A percentile compares a stretch with the other conserved stretches of the same genome.
Evolutionary conservation across 129 eudicot genomes (phyloP).

Genomic region (Calendula officinalis): DNA sequence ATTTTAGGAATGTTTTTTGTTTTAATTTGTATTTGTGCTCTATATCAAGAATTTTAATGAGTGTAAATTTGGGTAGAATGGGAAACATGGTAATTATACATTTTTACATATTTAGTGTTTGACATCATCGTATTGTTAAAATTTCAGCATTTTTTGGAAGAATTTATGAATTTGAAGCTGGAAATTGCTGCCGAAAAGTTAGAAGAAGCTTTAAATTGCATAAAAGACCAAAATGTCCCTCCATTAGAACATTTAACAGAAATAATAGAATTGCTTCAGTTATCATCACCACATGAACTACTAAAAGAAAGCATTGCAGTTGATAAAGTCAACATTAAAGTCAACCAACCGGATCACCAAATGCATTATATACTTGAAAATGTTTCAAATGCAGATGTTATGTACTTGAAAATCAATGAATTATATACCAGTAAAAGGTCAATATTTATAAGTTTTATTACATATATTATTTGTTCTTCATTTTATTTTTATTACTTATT

Average conservation of each 20-base stretch:
- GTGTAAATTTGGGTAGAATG: too few species aligned
- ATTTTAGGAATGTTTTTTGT: too few species aligned
- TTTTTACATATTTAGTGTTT: too few species aligned
- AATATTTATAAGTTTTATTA: neutral
- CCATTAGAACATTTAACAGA: slow-evolving; percentile 32
- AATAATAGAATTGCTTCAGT: slow-evolving; percentile 42
- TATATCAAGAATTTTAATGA: too few species aligned
- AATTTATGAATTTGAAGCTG: slow-evolving; percentile 43
- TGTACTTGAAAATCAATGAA: slow-evolving; percentile 69
- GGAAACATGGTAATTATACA: too few species aligned
- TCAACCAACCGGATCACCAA: slow-evolving; percentile 34
- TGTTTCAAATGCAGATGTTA: slow-evolving; percentile 88
- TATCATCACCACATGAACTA: slow-evolving; percentile 53
- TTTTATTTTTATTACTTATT: neutral
- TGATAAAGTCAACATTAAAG: slow-evolving; percentile 52
- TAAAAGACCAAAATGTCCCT: slow-evolving; percentile 42
- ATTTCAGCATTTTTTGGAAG: slow-evolving; percentile 60
- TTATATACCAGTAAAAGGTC: slow-evolving; percentile 95
- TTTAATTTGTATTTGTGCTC: too few species aligned
- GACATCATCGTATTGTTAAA: slow-evolving; percentile 6
- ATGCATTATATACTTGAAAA: too few species aligned
- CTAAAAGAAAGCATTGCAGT: slow-evolving; percentile 71
- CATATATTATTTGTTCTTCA: neutral
- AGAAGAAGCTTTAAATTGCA: slow-evolving; percentile 45
- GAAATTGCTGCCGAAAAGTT: slow-evolving; percentile 46